Percentiles rank a stretch among this genome's conserved stretches.
These are phyloP conservation scores for Cercospora zeae-maydis DNA, from an alignment of 2,329 filamentous ascomycete species.

Conservation along the genomic window DNA sequence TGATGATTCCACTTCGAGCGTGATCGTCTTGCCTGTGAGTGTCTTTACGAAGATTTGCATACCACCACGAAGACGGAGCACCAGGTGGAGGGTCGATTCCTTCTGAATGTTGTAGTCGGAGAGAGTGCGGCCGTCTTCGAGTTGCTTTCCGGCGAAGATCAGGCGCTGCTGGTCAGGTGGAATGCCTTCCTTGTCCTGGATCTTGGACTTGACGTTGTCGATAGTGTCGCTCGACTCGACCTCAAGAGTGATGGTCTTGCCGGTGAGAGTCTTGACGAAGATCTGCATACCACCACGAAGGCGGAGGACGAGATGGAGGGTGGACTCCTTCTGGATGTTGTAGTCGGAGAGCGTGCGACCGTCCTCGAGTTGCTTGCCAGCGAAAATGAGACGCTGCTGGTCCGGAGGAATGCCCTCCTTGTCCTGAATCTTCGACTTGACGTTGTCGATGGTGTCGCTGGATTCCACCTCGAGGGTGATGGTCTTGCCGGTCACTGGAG, in stretches of 20 bases:
- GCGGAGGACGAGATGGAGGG: slow-evolving; percentile 62
- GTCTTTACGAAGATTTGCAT: slow-evolving; percentile 59
- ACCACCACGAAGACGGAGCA: slow-evolving; percentile 98
- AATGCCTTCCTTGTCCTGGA: slow-evolving; percentile 99
- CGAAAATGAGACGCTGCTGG: slow-evolving; percentile 94
- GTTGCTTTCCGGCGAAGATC: slow-evolving; percentile 99
- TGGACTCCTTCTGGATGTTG: slow-evolving; percentile 79
- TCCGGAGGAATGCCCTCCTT: slow-evolving; percentile 97
- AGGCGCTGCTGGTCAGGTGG: slow-evolving; percentile 96
- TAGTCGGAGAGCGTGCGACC: slow-evolving; percentile 87
- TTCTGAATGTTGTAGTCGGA: slow-evolving; percentile 99
- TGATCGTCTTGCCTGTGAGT: slow-evolving; percentile 99
- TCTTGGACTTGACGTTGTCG: slow-evolving; percentile 99
- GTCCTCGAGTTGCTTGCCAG: slow-evolving; percentile 94
- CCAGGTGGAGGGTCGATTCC: slow-evolving; percentile 97
- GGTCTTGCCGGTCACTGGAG: slow-evolving; percentile 61
- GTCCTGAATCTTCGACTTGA: slow-evolving; percentile 95
- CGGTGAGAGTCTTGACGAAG: slow-evolving; percentile 99
- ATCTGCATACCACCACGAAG: slow-evolving; percentile 66
- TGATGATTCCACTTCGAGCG: slow-evolving; percentile 99
- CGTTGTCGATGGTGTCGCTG: slow-evolving; percentile 90
- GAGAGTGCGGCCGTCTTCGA: slow-evolving; percentile 95
- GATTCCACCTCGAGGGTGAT: slow-evolving; percentile 66
- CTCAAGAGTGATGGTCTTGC: slow-evolving; percentile 99
- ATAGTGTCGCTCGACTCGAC: slow-evolving; percentile 98